Base-by-base conservation (phyloP, 164 flowering plant species). In the Chloranthus sessilifolius region DNA sequence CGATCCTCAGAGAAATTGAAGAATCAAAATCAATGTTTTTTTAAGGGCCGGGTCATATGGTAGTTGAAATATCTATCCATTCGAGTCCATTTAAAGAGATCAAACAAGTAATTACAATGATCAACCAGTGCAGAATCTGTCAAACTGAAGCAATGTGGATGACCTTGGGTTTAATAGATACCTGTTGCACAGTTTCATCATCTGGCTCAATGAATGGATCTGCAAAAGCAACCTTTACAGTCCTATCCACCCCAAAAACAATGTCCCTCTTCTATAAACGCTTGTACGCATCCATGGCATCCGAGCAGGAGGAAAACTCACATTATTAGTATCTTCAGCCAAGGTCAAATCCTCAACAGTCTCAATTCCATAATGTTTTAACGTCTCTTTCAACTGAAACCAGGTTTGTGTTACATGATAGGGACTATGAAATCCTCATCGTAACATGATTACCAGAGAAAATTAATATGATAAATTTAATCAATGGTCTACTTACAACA, bases 171-270 rank as follows among this genome's bases (percentile, higher is more conserved):
- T 16, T 1, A 11, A 44, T 42, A 44, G 23, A 26, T 76, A 88
- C 96, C 90, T 88, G 86, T 31, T 94, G 78, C 96, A 88, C 82
- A 41, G 85, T 72, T 56, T 79, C 94, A 66, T 88, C 96, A 49
- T 88, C 96, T 12, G 94, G 94, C 63, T 88, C 88, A 63, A 79
- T 77, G 53, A 85, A 82, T 34, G 96, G 85, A 71, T 85, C 96
- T 43, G 94, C 94, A 76, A 88, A 88, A 12, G 94, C 78, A 65
- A 88, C 86, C 68, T 85, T 88, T 23, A 94, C 90, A 62, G 83
- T 73, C 58, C 82, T 80, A 62, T 88, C 94, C 62, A 72, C 75
- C 48, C 96, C 94, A 73, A 88, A 81, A 8, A 63, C 41, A 63
- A 81, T 73, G 72, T 84, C 88, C 62, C 84, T 82, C 66, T 81